phyloP scores from a whole-genome alignment of 2,329 filamentous ascomycete genomes.

The Cryphonectria radicalis region DNA sequence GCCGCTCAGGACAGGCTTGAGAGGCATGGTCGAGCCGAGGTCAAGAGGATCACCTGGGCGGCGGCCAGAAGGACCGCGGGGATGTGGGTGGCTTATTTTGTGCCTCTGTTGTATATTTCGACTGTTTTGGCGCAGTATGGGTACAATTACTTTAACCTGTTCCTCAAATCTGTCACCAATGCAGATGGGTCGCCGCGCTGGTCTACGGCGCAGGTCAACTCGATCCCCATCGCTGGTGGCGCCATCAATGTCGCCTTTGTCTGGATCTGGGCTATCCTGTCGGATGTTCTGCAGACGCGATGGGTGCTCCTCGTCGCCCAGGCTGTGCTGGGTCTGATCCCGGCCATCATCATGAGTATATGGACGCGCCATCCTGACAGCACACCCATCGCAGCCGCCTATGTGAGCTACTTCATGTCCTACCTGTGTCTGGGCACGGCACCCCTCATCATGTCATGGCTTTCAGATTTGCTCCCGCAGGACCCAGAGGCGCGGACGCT shows the following conservation, averaged over 20 bases:
- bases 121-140: constrained; percentile 52
- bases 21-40: constrained; percentile 49
- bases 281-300: constrained; percentile 52
- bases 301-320: constrained; percentile 56
- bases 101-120: constrained; percentile 49
- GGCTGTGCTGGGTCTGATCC: constrained; percentile 50
- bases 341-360: constrained; percentile 56
- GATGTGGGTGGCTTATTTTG: constrained; percentile 51
- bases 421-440: constrained; percentile 54
- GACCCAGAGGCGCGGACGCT: constrained; percentile 54
- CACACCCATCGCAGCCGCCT: constrained; percentile 50
- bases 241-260: constrained; percentile 56
- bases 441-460: constrained; percentile 56
- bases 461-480: constrained; percentile 51
- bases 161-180: constrained; percentile 45
- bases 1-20: constrained; percentile 49
- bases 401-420: constrained; percentile 56
- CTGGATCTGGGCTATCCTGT: constrained; percentile 58
- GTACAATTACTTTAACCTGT: constrained; percentile 50
- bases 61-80: constrained; percentile 48
- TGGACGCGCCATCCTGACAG: constrained; percentile 52
- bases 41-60: constrained; percentile 49
- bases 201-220: constrained; percentile 50
- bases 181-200: constrained; percentile 48
- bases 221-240: constrained; percentile 52